Evolutionary conservation across 2,329 filamentous ascomycete species (phyloP).

Genomic region (Sclerotinia trifoliorum): DNA sequence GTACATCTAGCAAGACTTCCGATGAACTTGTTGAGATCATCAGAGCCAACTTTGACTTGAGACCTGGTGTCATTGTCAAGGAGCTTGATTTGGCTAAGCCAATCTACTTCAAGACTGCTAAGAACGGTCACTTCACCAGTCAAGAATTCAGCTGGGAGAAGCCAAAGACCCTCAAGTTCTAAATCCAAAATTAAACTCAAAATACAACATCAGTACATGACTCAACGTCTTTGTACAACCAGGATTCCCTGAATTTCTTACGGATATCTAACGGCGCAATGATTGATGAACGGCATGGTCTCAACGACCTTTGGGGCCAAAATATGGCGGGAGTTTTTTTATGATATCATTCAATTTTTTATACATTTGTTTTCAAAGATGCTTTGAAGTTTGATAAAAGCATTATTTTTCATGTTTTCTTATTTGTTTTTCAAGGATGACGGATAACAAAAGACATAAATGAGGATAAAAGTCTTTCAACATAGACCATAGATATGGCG

Average conservation of each 20-base stretch:
- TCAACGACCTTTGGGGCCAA: constrained; percentile 39
- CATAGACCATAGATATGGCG: constrained; percentile 41
- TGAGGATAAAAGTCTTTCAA: constrained; percentile 42
- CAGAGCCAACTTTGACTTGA: constrained; percentile 92
- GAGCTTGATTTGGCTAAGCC: constrained; percentile 93
- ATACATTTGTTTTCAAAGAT: constrained; percentile 27
- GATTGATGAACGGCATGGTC: constrained; percentile 39
- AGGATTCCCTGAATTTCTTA: constrained; percentile 33
- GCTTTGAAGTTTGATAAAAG: constrained; percentile 12
- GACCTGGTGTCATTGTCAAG: constrained; percentile 97
- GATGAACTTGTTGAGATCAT: constrained; percentile 96
- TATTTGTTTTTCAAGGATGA: constrained; percentile 13
- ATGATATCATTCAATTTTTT: constrained; percentile 26
- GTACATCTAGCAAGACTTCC: constrained; percentile 84
- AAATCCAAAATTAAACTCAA: constrained; percentile 46
- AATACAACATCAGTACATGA: constrained; percentile 34
- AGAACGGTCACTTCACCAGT: constrained; percentile 99
- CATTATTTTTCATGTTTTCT: not conserved
- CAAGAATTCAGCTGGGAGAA: constrained; percentile 98
- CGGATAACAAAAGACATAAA: constrained; percentile 19
- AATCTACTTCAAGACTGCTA: constrained; percentile 97
- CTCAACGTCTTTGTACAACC: constrained; percentile 39
- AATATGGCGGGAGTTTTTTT: constrained; percentile 32
- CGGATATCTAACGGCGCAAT: constrained; percentile 39
- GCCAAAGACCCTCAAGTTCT: constrained; percentile 91